Conservation (phyloP, 345 rosid genomes). For the Trapa bicornis region DNA sequence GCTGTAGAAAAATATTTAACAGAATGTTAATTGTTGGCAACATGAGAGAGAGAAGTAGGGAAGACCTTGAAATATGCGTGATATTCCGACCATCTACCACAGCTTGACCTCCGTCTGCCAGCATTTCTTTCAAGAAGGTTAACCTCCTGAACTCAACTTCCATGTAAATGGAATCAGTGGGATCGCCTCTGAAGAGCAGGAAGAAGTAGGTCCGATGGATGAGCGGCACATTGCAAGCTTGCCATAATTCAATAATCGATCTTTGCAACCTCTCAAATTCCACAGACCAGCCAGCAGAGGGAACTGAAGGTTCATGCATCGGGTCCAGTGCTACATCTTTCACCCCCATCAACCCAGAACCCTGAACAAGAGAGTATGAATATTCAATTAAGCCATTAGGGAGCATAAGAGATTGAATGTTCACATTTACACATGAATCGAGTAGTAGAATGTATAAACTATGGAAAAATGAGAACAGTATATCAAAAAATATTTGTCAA, state of each 20-base stretch:
- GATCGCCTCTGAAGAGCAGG: conserved; percentile 87
- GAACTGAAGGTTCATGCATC: conserved; percentile 30
- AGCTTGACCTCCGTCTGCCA: conserved; percentile 52
- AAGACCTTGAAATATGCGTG: conserved; percentile 64
- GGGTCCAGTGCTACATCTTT: conserved; percentile 54
- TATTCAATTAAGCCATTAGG: background rate
- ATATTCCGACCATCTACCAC: conserved; percentile 43
- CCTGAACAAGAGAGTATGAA: background rate
- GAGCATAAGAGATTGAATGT: background rate
- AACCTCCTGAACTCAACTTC: conserved; percentile 89
- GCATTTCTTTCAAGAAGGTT: conserved; percentile 65
- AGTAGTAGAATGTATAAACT: background rate
- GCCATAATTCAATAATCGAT: conserved; percentile 74
- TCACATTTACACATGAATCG: background rate
- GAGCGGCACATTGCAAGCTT: conserved; percentile 66
- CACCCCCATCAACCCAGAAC: conserved; percentile 24
- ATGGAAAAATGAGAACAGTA: no score
- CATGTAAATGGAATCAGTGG: conserved; percentile 74
- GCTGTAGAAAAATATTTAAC: background rate
- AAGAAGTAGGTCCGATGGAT: conserved; percentile 89
- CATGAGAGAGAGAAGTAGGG: conserved; percentile 8
- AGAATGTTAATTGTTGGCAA: background rate
- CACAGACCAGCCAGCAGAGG: conserved; percentile 42
- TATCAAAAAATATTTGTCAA: no score
- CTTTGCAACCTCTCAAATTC: conserved; percentile 57